These are phyloP conservation scores for Lachancea thermotolerans DNA, from an alignment of 805 yeast species.

Conservation along the genomic window DNA sequence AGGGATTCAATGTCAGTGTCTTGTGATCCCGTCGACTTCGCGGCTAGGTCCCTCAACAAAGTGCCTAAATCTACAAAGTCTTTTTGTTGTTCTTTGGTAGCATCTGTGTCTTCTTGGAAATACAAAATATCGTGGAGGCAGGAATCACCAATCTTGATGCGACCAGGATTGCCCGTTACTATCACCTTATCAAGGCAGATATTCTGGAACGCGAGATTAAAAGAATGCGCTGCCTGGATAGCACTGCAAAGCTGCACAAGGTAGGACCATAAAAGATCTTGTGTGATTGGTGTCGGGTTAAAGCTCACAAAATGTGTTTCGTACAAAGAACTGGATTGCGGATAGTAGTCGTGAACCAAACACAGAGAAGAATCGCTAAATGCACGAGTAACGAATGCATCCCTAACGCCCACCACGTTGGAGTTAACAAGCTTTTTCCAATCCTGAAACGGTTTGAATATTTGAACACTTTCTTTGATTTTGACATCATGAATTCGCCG, in stretches of 20 bases:
- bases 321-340: constrained; percentile 61
- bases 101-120: constrained; percentile 27
- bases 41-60: constrained; percentile 50
- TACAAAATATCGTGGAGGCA: constrained; percentile 66
- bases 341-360: constrained; percentile 79
- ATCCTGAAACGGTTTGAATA: constrained; percentile 46
- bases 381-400: constrained; percentile 80
- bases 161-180: constrained; percentile 56
- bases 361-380: constrained; percentile 77
- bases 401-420: constrained; percentile 60
- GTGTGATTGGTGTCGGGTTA: constrained; percentile 39
- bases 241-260: constrained; percentile 71
- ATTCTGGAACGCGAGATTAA: constrained; percentile 49
- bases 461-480: constrained; percentile 48
- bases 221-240: constrained; percentile 54
- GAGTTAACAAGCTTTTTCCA: constrained; percentile 54
- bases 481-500: constrained; percentile 63
- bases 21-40: constrained; percentile 17
- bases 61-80: constrained; percentile 59
- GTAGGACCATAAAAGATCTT: constrained; percentile 67
- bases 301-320: constrained; percentile 54
- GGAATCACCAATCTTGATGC: constrained; percentile 64
- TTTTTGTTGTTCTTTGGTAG: constrained; percentile 36
- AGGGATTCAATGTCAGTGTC: constrained; percentile 19
- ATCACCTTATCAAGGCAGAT: constrained; percentile 64